phyloP scores from a whole-genome alignment of 306 rosid genomes.

The Corylus heterophylla region DNA sequence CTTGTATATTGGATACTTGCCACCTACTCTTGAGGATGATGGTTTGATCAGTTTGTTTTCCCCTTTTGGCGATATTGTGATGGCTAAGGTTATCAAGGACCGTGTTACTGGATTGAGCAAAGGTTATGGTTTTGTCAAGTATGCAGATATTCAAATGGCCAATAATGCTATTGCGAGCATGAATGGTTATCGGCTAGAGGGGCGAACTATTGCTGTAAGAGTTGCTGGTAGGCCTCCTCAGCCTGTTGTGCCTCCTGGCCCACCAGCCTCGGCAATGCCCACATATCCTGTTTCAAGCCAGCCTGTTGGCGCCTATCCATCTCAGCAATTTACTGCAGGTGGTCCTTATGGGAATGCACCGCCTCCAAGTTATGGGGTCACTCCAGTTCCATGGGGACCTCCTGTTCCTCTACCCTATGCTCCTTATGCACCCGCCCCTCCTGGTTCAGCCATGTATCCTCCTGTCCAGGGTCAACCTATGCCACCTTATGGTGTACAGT shows the following conservation, averaged over 20 bases:
- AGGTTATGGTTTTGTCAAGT: conserved; percentile 96
- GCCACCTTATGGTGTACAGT: conserved; percentile 77
- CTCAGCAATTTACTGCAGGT: conserved; percentile 81
- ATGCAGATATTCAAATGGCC: conserved; percentile 89
- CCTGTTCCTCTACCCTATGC: conserved; percentile 81
- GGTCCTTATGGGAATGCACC: conserved; percentile 77
- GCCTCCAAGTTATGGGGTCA: conserved; percentile 55
- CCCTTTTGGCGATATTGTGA: conserved; percentile 93
- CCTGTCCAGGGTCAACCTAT: conserved; percentile 76
- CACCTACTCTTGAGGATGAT: conserved; percentile 92
- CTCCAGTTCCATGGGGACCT: conserved; percentile 97
- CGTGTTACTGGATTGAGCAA: conserved; percentile 80
- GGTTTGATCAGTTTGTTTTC: conserved; percentile 80
- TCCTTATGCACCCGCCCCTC: conserved; percentile 85
- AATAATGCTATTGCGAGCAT: conserved; percentile 80
- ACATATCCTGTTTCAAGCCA: conserved; percentile 76
- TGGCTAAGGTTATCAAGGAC: conserved; percentile 96
- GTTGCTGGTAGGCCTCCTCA: conserved; percentile 99
- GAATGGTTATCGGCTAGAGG: conserved; percentile 95
- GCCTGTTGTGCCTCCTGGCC: conserved; percentile 86
- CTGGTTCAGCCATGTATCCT: conserved; percentile 86
- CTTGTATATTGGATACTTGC: conserved; percentile 93
- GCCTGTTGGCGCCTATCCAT: conserved; percentile 78
- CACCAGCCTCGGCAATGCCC: conserved; percentile 69
- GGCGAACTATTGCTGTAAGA: conserved; percentile 94